phyloP scores from a whole-genome alignment of 2,329 filamentous ascomycete genomes.

The Arthrobotrys pseudoclavata region DNA sequence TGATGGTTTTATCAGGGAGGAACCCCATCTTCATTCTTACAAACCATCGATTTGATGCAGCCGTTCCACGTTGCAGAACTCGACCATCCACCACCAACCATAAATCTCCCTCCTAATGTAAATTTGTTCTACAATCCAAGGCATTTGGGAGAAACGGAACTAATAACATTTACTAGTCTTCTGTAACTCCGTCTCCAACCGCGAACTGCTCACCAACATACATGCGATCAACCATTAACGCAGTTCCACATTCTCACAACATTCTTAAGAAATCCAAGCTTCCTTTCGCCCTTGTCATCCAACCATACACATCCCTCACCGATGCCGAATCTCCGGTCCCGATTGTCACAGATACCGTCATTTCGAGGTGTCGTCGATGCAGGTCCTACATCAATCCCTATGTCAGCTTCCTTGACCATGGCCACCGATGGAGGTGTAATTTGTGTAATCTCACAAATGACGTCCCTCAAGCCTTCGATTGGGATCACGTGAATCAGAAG shows the following conservation, averaged over 20 bases:
- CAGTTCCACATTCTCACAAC: slow-evolving; percentile 90
- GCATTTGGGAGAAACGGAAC: slow-evolving; percentile 65
- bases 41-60: slow-evolving; percentile 81
- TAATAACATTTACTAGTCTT: slow-evolving; percentile 56
- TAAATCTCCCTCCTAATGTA: slow-evolving; percentile 91
- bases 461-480: slow-evolving; percentile 98
- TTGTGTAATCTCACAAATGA: slow-evolving; percentile 99
- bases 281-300: slow-evolving; percentile 94
- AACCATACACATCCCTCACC: slow-evolving; percentile 92
- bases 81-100: slow-evolving; percentile 89
- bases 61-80: slow-evolving; percentile 95
- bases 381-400: slow-evolving; percentile 98
- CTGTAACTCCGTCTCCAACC: slow-evolving; percentile 81
- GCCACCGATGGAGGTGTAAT: slow-evolving; percentile 98
- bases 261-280: slow-evolving; percentile 96
- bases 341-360: slow-evolving; percentile 95
- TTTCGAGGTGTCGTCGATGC: slow-evolving; percentile 94
- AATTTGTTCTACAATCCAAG: neutral
- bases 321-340: slow-evolving; percentile 92
- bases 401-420: slow-evolving; percentile 94
- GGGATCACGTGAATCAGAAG: slow-evolving; percentile 93
- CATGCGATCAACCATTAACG: slow-evolving; percentile 93
- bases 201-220: slow-evolving; percentile 95
- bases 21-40: slow-evolving; percentile 51
- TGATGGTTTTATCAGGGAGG: slow-evolving; percentile 20